Evolutionary conservation across 495 filamentous ascomycete species (phyloP).

Genomic region (Achaetomiella virescens): DNA sequence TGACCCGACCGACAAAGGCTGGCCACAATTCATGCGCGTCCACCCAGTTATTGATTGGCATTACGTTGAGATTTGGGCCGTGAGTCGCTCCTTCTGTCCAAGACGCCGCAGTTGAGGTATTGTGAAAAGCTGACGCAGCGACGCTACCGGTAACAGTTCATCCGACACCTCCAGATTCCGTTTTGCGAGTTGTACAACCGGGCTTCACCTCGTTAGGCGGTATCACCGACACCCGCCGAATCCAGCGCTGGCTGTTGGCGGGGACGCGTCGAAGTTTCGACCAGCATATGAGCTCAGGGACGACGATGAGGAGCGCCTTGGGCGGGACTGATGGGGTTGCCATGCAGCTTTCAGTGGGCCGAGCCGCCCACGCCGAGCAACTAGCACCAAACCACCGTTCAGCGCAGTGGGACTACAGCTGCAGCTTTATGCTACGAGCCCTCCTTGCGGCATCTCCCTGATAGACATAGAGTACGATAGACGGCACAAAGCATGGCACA

Average conservation of each 20-base stretch:
- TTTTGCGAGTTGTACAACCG: slow-evolving; percentile 84
- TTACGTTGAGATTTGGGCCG: slow-evolving; percentile 90
- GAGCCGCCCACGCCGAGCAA: not conserved
- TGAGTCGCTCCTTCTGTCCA: slow-evolving; percentile 34
- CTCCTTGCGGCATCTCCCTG: too few relatives aligned
- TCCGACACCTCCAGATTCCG: slow-evolving; percentile 65
- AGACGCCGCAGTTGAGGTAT: not conserved
- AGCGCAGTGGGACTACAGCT: too few relatives aligned
- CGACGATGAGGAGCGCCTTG: slow-evolving; percentile 79
- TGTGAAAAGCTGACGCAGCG: not conserved
- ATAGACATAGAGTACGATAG: too few relatives aligned
- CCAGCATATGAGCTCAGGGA: slow-evolving; percentile 84
- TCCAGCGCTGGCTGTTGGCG: slow-evolving; percentile 55
- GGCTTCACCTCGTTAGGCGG: slow-evolving; percentile 68
- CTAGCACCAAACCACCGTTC: too few relatives aligned
- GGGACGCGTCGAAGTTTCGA: slow-evolving; percentile 46
- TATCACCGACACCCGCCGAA: slow-evolving; percentile 88
- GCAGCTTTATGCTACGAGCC: too few relatives aligned
- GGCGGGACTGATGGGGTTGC: slow-evolving; percentile 49
- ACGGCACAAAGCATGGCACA: too few relatives aligned
- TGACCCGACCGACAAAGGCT: slow-evolving; percentile 78
- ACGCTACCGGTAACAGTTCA: slow-evolving; percentile 62
- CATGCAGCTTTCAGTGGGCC: not conserved
- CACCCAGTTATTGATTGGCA: slow-evolving; percentile 98
- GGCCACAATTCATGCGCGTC: slow-evolving; percentile 88